Percentiles rank a stretch among this genome's conserved stretches.
phyloP scores from a whole-genome alignment of 257 asterid genomes.

The Thymus mandschuricus region DNA sequence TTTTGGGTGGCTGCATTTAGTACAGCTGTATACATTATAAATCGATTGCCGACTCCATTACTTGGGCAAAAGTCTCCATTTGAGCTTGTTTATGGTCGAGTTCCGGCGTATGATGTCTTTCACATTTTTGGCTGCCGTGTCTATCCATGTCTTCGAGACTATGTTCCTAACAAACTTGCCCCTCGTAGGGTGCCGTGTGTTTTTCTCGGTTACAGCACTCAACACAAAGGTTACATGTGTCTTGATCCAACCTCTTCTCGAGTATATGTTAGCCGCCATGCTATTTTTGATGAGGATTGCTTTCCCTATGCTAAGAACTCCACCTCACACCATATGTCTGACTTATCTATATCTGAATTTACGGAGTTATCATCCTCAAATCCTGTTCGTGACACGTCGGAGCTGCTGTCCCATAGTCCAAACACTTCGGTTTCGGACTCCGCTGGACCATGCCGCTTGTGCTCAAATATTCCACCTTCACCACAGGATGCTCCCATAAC shows the following conservation, averaged over 20 bases:
- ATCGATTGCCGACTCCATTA: background rate
- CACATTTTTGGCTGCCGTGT: background rate
- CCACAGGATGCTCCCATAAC: background rate
- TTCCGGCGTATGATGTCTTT: background rate
- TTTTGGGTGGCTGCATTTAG: background rate
- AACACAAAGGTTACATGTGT: background rate
- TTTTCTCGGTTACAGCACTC: background rate
- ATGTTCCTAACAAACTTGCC: background rate
- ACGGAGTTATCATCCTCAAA: background rate
- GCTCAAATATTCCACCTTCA: background rate
- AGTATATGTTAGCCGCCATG: background rate
- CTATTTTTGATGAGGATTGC: background rate
- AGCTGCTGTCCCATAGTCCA: background rate
- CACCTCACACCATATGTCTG: background rate
- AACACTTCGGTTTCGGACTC: background rate
- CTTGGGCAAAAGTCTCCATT: background rate
- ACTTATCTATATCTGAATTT: too few relatives aligned
- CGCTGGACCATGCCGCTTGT: background rate
- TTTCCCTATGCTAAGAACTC: background rate
- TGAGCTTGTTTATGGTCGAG: background rate
- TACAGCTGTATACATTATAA: background rate
- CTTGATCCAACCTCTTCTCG: background rate
- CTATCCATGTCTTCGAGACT: background rate
- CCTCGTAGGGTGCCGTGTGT: background rate
- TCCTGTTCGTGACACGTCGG: background rate